Evolutionary conservation across 129 eudicot genomes (phyloP).

Genomic region (Pittosporum tobira): DNA sequence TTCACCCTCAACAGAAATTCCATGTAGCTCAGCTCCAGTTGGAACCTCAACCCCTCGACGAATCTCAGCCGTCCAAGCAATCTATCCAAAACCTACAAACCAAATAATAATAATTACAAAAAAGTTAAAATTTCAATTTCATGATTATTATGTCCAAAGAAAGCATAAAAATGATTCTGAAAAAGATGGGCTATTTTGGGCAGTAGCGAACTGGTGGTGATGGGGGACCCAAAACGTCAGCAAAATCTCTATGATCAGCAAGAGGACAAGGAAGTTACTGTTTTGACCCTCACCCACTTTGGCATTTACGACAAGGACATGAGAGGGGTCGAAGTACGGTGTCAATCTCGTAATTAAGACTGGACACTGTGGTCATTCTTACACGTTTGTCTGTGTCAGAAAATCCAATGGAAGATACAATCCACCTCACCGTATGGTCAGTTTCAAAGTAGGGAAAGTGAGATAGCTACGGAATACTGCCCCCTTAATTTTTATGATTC

Average conservation of each 20-base stretch:
- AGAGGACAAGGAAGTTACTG: slow-evolving; percentile 38
- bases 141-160: not conserved
- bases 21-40: slow-evolving; percentile 58
- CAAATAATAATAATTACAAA: not conserved
- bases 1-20: slow-evolving; percentile 72
- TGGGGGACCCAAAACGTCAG: slow-evolving; percentile 46
- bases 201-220: slow-evolving; percentile 22
- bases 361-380: slow-evolving; percentile 28
- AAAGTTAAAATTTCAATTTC: not conserved
- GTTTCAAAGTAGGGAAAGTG: slow-evolving; percentile 26
- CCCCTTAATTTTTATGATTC: slow-evolving; percentile 10
- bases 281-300: slow-evolving; percentile 18
- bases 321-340: slow-evolving; percentile 28
- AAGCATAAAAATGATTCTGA: slow-evolving; percentile 10
- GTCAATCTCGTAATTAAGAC: slow-evolving; percentile 49
- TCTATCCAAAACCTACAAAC: slow-evolving; percentile 43
- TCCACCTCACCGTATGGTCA: slow-evolving; percentile 35
- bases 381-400: slow-evolving; percentile 53
- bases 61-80: slow-evolving; percentile 44
- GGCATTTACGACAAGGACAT: slow-evolving; percentile 27
- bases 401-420: slow-evolving; percentile 88
- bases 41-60: slow-evolving; percentile 34
- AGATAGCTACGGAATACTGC: slow-evolving; percentile 19
- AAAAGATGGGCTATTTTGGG: slow-evolving; percentile 28
- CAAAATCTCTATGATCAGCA: slow-evolving; percentile 46